phyloP scores from a whole-genome alignment of 805 yeast genomes.

The Candida fluviatilis region DNA sequence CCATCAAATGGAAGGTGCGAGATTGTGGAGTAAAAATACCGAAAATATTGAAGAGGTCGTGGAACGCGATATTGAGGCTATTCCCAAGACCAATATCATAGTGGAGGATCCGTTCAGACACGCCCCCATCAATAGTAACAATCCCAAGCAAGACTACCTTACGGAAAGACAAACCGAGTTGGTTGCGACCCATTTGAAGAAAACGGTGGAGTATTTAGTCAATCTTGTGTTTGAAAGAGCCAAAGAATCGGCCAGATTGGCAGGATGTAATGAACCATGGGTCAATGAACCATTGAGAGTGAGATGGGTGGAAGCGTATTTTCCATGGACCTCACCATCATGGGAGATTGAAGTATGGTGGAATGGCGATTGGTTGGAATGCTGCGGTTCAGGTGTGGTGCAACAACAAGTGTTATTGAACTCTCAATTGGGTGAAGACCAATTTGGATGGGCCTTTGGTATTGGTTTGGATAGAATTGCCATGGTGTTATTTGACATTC shows the following conservation, averaged over 20 bases:
- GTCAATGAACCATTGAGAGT: conserved; percentile 73
- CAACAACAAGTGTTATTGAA: conserved; percentile 70
- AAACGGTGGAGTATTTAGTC: conserved; percentile 80
- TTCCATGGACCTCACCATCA: conserved; percentile 98
- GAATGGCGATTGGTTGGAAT: conserved; percentile 97
- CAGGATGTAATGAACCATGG: conserved; percentile 56
- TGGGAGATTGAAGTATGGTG: conserved; percentile 99
- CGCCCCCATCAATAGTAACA: conserved; percentile 49
- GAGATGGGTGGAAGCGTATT: conserved; percentile 92
- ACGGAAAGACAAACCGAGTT: conserved; percentile 62
- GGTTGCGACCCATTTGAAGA: conserved; percentile 72
- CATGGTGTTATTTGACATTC: conserved; percentile 91
- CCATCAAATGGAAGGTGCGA: conserved; percentile 97
- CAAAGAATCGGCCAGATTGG: conserved; percentile 52
- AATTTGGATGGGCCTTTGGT: conserved; percentile 97
- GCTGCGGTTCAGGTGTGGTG: conserved; percentile 94
- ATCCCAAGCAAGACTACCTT: conserved; percentile 83
- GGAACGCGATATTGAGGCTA: conserved; percentile 50
- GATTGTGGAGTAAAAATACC: conserved; percentile 65
- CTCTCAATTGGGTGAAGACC: conserved; percentile 57
- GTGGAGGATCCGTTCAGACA: conserved; percentile 66
- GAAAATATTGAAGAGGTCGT: conserved; percentile 39
- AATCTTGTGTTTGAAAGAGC: conserved; percentile 78
- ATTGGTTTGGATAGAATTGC: conserved; percentile 93
- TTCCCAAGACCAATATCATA: conserved; percentile 65